A percentile compares a stretch with the other conserved stretches of the same genome.
Conservation (phyloP, 1,284 basidiomycete genomes). For the Ganoderma boninense region DNA sequence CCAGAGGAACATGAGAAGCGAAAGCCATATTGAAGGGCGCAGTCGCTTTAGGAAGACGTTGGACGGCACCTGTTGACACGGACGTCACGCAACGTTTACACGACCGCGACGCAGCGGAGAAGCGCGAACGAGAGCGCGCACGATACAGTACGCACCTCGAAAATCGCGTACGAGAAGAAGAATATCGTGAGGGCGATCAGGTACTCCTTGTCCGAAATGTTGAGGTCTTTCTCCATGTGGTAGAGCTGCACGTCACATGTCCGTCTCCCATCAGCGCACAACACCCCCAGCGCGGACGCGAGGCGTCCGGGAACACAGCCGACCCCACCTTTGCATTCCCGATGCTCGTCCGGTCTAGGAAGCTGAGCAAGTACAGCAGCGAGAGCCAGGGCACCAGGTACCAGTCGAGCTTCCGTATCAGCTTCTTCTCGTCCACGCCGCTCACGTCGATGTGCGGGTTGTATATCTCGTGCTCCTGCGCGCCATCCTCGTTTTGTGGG, state of each 20-base stretch:
- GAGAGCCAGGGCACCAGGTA: slow-evolving; percentile 74
- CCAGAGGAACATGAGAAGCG: slow-evolving; percentile 70
- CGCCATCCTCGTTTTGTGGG: slow-evolving; percentile 27
- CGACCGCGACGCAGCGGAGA: not conserved
- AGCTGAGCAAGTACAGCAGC: slow-evolving; percentile 78
- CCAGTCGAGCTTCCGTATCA: slow-evolving; percentile 72
- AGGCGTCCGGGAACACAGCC: not conserved
- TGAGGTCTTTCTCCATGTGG: slow-evolving; percentile 58
- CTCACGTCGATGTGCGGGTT: slow-evolving; percentile 62
- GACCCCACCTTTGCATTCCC: slow-evolving; percentile 77
- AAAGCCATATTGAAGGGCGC: slow-evolving; percentile 75
- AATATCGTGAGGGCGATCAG: slow-evolving; percentile 69
- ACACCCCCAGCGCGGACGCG: not conserved
- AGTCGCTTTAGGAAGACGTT: slow-evolving; percentile 77
- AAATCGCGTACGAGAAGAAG: slow-evolving; percentile 71
- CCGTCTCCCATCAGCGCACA: not conserved
- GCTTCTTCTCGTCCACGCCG: slow-evolving; percentile 65
- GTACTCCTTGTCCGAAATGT: slow-evolving; percentile 70
- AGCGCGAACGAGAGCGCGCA: too few relatives aligned
- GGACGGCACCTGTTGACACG: slow-evolving; percentile 59
- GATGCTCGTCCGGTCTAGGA: slow-evolving; percentile 82
- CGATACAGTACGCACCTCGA: slow-evolving; percentile 53
- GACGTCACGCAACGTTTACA: not conserved
- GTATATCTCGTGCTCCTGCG: slow-evolving; percentile 45
- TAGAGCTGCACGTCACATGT: slow-evolving; percentile 55